Evolutionary conservation across 106 monocot genomes (phyloP), one percentile per base, ranked within the genome.

Genomic region (Dendrobium officinale): DNA sequence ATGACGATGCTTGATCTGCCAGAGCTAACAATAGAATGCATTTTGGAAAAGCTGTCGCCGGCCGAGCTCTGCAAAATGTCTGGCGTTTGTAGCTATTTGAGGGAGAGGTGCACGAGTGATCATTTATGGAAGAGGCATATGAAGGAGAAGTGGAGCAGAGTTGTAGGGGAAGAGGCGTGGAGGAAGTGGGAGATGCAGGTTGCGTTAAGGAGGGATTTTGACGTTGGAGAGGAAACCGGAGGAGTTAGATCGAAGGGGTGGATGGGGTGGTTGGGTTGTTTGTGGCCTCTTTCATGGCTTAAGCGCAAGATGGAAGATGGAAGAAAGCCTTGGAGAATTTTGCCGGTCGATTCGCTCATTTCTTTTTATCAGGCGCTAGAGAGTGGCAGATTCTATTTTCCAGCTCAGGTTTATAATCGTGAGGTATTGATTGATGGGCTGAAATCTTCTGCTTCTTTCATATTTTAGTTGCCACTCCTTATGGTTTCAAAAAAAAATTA

Each of bases 371-470:
- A 79, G 31, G 80, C 86, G 42, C 80, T 94, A 5, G 91, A 94
- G 79, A 84, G 83, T 17, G 94, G 94, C 77, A 85, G 83, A 67
- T 88, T 90, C 80, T 92, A 86, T 83, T 94, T 94, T 72, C 90
- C 94, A 81, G 94, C 94, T 41, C 94, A 94, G 81, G 86, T 94
- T 72, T 94, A 86, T 84, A 94, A 94, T 54, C 91, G 94, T 10
- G 91, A 94, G 94, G 94, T 94, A 85, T 37, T 55, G 6, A 51
- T 51, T 51, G 13, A 51, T 13, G 3, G 2, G 15, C 51, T 11
- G 0, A 2, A 51, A 13, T 51, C 51, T 51, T 10, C 51, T 51
- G 10, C 51, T 51, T 51, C 2, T 3, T 48, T 48, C 48, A 48
- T 48, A 7, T 48, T 48, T 48, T 0, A 48, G 48, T 2, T 48